phyloP scores from a whole-genome alignment of 139 green algal genomes.

The Auxenochlorella protothecoides region DNA sequence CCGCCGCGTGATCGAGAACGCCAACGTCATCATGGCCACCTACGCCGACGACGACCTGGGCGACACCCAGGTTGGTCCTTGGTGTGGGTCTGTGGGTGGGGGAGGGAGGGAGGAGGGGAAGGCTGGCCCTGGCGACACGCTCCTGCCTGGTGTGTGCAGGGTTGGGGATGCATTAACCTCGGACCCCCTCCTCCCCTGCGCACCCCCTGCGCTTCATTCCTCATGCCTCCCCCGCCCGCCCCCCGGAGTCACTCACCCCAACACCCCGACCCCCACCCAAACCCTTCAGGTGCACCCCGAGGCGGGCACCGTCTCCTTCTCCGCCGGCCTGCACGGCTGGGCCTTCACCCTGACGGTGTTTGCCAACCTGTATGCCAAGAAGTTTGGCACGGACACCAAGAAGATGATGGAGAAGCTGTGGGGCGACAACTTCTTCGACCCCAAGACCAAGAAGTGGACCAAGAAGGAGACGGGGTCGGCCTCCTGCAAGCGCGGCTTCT shows the following conservation, averaged over 20 bases:
- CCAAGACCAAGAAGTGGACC: slow-evolving; percentile 95
- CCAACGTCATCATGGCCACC: slow-evolving; percentile 98
- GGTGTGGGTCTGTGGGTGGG: slow-evolving; percentile 6
- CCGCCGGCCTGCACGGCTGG: slow-evolving; percentile 96
- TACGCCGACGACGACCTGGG: slow-evolving; percentile 94
- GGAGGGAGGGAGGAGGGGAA: neutral
- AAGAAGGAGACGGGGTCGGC: slow-evolving; percentile 78
- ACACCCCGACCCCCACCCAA: too few relatives aligned
- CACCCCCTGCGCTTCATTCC: neutral
- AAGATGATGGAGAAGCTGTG: slow-evolving; percentile 95
- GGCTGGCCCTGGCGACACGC: neutral
- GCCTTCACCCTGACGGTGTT: slow-evolving; percentile 99
- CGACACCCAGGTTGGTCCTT: slow-evolving; percentile 58
- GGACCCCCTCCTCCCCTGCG: too few relatives aligned
- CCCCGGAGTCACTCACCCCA: too few relatives aligned
- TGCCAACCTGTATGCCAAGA: slow-evolving; percentile 91
- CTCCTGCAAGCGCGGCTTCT: slow-evolving; percentile 92
- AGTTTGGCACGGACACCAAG: slow-evolving; percentile 84
- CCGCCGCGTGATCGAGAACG: slow-evolving; percentile 94
- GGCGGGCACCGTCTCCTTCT: slow-evolving; percentile 96
- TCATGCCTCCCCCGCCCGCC: neutral
- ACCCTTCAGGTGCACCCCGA: slow-evolving; percentile 77
- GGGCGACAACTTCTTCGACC: slow-evolving; percentile 98
- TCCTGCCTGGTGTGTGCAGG: neutral
- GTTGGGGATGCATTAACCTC: neutral